These are phyloP conservation scores for Mycena rosella DNA, from an alignment of 768 basidiomycete genomes.

Conservation along the genomic window DNA sequence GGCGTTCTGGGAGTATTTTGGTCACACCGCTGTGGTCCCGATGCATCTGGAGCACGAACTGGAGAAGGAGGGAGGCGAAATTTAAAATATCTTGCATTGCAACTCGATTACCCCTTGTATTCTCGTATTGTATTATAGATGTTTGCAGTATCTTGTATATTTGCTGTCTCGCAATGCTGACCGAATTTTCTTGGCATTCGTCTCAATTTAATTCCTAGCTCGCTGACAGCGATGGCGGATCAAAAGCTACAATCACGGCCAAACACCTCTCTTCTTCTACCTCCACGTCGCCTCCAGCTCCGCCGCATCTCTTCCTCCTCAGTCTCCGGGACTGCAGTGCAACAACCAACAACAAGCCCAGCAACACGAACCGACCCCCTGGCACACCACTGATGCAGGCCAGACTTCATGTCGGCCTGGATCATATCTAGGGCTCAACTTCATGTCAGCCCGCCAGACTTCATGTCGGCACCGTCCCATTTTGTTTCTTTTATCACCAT, in stretches of 20 bases:
- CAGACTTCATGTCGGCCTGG: not conserved
- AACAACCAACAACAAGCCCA: not conserved
- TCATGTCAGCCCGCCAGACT: not conserved
- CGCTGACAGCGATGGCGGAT: too few relatives aligned
- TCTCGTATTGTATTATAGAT: not conserved
- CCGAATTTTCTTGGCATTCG: too few relatives aligned
- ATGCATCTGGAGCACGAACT: not conserved
- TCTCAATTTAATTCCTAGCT: too few relatives aligned
- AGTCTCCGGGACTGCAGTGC: not conserved
- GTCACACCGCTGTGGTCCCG: not conserved
- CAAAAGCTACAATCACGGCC: too few relatives aligned
- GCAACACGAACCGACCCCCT: not conserved
- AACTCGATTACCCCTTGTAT: not conserved
- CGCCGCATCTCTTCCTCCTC: not conserved
- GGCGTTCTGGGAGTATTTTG: conserved; percentile 10
- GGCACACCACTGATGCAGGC: not conserved
- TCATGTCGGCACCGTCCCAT: not conserved
- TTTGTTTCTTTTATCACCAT: not conserved
- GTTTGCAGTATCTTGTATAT: too few relatives aligned
- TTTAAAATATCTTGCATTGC: not conserved
- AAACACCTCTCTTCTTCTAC: too few relatives aligned
- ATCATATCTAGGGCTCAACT: not conserved
- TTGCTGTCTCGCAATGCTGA: too few relatives aligned
- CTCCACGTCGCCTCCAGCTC: too few relatives aligned
- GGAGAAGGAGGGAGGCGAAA: not conserved